Base-by-base conservation (phyloP, 495 filamentous ascomycete genomes). In the Bathelium albidoporum region DNA sequence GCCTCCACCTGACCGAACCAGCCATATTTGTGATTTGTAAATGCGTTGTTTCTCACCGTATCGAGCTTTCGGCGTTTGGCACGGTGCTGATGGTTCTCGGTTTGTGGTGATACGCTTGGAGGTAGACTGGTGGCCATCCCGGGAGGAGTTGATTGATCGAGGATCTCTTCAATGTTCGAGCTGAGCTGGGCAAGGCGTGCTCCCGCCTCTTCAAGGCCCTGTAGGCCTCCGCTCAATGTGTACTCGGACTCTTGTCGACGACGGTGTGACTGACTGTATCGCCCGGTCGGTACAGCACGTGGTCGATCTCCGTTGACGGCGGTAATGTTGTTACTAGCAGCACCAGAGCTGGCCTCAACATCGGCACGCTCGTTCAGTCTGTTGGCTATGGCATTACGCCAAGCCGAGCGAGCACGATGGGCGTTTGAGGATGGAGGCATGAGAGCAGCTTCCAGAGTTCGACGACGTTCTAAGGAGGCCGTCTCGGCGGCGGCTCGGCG, bases 1-100 rank as follows among this genome's bases (percentile, higher is more conserved):
- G 90, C 82, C 36, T 91, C 87, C 5, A 92, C 87, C 70, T 95
- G 91, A 20, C 91, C 91, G 70, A 84, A 88, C 66, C 85, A 83
- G 1, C 90, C 91, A 65, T 95, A 95, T 61, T 81, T 83, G 60
- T 36, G 20, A 31, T 61, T 32, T 5, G 22, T 24, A 26, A 45
- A 16, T 28, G 12, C 29, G 58, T 4, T 29, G 24, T 24, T 29
- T 55, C 77, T 75, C n/a, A 65, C 70, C 12, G 70, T 61, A 63
- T 74, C 24, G 52, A 64, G 10, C 43, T 59, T 49, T 24, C 62
- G 58, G 11, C 55, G 62, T 24, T 64, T 41, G 22, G 62, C 31
- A 22, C 55, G 59, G 29, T 59, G 29, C 34, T 39, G 41, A 16
- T 55, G 49, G 24, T 55, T 26, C 5, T 55, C 49, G 9, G 24